These are phyloP conservation scores for Vigna mungo DNA, from an alignment of 306 rosid species.

Conservation along the genomic window DNA sequence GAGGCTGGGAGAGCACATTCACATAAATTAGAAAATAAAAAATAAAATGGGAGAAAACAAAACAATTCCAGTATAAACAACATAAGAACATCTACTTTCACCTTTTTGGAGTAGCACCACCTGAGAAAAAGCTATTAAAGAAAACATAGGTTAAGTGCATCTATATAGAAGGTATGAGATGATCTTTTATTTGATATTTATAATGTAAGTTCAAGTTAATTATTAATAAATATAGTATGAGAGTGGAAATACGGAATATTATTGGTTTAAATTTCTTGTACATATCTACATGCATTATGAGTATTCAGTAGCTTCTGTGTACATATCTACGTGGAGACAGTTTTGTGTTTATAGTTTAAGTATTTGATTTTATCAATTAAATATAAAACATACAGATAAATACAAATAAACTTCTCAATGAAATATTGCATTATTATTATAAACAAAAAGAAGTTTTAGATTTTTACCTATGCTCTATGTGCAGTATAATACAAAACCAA, in stretches of 20 bases:
- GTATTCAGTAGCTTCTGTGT: not conserved
- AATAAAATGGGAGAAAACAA: not conserved
- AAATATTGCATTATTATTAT: conserved; percentile 4
- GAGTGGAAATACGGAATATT: not conserved
- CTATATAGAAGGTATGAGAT: not conserved
- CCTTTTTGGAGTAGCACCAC: not conserved
- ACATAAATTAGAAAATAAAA: not conserved
- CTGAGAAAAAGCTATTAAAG: not conserved
- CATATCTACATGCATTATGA: too few species aligned
- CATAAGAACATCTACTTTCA: not conserved
- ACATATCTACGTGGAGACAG: conserved; percentile 22
- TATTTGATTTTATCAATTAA: conserved; percentile 16
- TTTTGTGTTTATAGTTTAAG: not conserved
- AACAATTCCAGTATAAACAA: not conserved
- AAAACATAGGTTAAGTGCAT: not conserved
- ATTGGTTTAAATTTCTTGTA: not conserved
- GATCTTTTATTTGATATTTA: not conserved
- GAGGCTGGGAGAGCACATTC: not conserved
- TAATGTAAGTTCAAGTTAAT: conserved; percentile 1
- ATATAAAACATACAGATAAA: conserved; percentile 1
- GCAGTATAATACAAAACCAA: conserved; percentile 19
- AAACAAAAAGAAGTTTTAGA: conserved; percentile 4
- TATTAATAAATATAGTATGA: not conserved
- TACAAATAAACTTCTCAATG: conserved; percentile 13
- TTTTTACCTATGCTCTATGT: conserved; percentile 15